These are phyloP conservation scores for Ogataea hybrid DNA, from an alignment of 1,139 yeast genomes.

Conservation along the genomic window DNA sequence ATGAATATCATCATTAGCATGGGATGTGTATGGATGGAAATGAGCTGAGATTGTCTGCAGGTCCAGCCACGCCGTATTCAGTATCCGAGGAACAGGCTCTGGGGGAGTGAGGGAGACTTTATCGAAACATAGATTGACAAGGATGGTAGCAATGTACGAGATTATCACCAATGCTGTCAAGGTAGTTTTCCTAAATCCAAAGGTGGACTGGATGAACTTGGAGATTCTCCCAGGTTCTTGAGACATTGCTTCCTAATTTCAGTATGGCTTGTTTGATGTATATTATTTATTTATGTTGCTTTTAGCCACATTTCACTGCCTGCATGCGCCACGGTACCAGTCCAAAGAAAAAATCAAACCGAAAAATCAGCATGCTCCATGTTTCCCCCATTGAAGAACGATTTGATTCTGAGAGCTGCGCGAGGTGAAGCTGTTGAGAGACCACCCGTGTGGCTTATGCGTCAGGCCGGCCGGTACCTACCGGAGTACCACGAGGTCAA, in stretches of 20 bases:
- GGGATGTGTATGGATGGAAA: constrained; percentile 78
- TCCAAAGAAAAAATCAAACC: background rate
- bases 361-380: background rate
- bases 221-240: constrained; percentile 32
- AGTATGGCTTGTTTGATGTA: background rate
- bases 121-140: constrained; percentile 33
- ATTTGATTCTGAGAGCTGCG: constrained; percentile 88
- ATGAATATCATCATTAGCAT: constrained; percentile 73
- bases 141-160: constrained; percentile 38
- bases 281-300: constrained; percentile 2
- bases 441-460: constrained; percentile 98
- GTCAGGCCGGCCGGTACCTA: constrained; percentile 86
- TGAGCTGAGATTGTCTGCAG: constrained; percentile 62
- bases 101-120: constrained; percentile 44
- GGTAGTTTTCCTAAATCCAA: constrained; percentile 62
- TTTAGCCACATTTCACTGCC: constrained; percentile 10
- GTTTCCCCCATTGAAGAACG: constrained; percentile 62
- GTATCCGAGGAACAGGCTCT: constrained; percentile 35
- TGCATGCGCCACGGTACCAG: background rate
- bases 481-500: constrained; percentile 93
- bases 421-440: constrained; percentile 83
- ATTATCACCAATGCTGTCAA: constrained; percentile 48
- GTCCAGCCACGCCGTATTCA: constrained; percentile 62
- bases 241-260: constrained; percentile 6
- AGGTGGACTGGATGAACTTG: constrained; percentile 37